Evolutionary conservation across 1,284 basidiomycete genomes (phyloP).

Genomic region (Naganishia cerealis): DNA sequence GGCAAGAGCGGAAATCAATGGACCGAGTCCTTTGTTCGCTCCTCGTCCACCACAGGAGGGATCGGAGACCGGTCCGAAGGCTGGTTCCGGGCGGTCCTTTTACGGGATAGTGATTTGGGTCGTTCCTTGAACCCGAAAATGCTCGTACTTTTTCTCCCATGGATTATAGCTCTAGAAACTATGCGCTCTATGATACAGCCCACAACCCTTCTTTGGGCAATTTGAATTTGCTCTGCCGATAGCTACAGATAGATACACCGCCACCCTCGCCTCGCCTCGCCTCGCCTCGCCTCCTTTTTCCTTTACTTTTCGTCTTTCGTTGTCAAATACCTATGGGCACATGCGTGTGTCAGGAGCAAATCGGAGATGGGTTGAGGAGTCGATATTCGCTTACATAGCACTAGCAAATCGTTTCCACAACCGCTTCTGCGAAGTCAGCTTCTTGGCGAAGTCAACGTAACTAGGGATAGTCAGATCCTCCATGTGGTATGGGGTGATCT

Average conservation of each 20-base stretch:
- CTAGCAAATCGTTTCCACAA: conserved; percentile 66
- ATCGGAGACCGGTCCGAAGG: neutral
- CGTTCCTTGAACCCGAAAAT: too few relatives aligned
- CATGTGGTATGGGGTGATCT: conserved; percentile 70
- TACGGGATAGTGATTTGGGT: neutral
- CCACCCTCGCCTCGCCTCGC: neutral
- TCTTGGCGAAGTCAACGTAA: conserved; percentile 70
- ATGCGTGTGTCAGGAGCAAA: neutral
- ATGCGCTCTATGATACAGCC: too few relatives aligned
- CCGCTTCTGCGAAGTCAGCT: conserved; percentile 63
- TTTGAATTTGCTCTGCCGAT: too few relatives aligned
- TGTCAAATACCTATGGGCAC: conserved; percentile 12
- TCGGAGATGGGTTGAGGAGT: neutral
- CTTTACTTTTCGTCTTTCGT: conserved; percentile 21
- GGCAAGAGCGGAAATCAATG: neutral
- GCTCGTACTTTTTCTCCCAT: too few relatives aligned
- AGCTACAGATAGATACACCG: too few relatives aligned
- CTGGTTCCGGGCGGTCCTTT: neutral
- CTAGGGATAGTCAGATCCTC: conserved; percentile 73
- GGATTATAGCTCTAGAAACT: too few relatives aligned
- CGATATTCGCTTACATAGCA: conserved; percentile 65
- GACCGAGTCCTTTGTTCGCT: too few relatives aligned
- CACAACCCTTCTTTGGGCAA: too few relatives aligned
- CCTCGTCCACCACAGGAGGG: too few relatives aligned
- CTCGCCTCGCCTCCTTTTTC: neutral